Evolutionary conservation across 139 green algal species (phyloP).

Genomic region (Yamagishiella unicocca): DNA sequence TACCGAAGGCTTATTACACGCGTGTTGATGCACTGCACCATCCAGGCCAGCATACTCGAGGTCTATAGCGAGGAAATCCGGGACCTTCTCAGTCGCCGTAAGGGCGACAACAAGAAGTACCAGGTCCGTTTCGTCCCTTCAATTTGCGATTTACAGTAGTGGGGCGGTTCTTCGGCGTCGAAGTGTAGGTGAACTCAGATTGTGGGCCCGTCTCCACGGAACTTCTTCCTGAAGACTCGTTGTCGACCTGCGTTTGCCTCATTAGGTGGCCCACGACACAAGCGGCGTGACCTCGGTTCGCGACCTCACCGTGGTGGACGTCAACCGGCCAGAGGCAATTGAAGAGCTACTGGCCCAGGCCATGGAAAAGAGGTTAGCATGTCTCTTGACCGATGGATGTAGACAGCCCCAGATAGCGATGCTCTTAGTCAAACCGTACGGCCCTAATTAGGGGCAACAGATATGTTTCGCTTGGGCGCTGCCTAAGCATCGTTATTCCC

Average conservation of each 20-base stretch:
- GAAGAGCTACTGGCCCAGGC: conserved; percentile 67
- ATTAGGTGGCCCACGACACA: conserved; percentile 77
- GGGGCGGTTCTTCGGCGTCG: no score
- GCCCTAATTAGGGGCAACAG: no score
- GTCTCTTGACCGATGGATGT: no score
- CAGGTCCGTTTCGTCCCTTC: conserved; percentile 42
- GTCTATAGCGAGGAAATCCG: conserved; percentile 97
- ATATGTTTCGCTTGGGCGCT: no score
- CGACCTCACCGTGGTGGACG: conserved; percentile 77
- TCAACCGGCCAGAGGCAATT: conserved; percentile 61
- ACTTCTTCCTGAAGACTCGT: background rate
- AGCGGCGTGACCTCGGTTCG: conserved; percentile 72
- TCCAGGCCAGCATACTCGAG: conserved; percentile 90
- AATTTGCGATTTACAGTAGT: no score
- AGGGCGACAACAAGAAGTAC: conserved; percentile 71
- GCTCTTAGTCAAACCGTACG: no score
- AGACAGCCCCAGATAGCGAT: no score
- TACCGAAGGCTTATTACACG: no score
- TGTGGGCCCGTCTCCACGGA: no score
- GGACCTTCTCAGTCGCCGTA: conserved; percentile 81
- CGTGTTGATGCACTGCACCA: no score
- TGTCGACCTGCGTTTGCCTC: background rate
- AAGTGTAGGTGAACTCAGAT: no score
- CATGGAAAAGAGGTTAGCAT: conserved; percentile 69
- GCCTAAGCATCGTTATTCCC: no score